Evolutionary conservation across 805 yeast genomes (phyloP).

Genomic region (Candida mattraensis): DNA sequence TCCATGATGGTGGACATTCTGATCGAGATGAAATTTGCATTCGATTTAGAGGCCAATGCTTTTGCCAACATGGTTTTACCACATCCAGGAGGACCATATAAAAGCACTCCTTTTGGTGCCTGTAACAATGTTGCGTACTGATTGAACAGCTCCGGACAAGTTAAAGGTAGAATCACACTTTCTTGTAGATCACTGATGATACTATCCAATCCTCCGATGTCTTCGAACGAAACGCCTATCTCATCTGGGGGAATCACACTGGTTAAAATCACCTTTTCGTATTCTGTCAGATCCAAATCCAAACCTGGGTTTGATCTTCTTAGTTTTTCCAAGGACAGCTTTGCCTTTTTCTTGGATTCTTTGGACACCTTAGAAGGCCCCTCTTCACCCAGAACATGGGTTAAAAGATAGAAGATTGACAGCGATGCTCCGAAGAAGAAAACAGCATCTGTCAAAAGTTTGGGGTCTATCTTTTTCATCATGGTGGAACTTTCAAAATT

Average conservation of each 20-base stretch:
- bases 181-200: constrained; percentile 86
- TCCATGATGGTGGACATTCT: constrained; percentile 94
- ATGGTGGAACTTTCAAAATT: too few relatives aligned
- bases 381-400: constrained; percentile 29
- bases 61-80: constrained; percentile 98
- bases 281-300: constrained; percentile 56
- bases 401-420: constrained; percentile 50
- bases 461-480: constrained; percentile 31
- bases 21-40: constrained; percentile 87
- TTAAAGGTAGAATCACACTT: constrained; percentile 83
- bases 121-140: constrained; percentile 68
- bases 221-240: constrained; percentile 70
- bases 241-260: constrained; percentile 84
- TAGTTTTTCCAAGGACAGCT: constrained; percentile 56
- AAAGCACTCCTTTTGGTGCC: constrained; percentile 91
- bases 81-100: constrained; percentile 97
- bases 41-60: constrained; percentile 88
- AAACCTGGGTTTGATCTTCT: constrained; percentile 58
- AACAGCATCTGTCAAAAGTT: constrained; percentile 31
- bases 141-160: constrained; percentile 71
- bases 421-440: constrained; percentile 48
- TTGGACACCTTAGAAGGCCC: constrained; percentile 44
- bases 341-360: constrained; percentile 62
- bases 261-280: constrained; percentile 76
- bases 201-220: constrained; percentile 85